Base-by-base conservation (phyloP, 257 asterid genomes). In the Salvia hispanica region DNA sequence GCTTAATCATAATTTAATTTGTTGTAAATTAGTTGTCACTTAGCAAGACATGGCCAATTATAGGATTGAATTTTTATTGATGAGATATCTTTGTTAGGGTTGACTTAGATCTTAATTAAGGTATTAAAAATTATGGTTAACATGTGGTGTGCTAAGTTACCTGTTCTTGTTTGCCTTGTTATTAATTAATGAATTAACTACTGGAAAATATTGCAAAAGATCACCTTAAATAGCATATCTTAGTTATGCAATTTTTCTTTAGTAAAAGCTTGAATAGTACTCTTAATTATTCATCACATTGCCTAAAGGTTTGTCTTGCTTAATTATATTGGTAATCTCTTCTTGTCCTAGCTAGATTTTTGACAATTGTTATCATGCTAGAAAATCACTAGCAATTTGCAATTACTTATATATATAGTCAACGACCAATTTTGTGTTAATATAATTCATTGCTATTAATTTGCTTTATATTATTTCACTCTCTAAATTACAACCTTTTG, bases 21-120 rank as follows among this genome's bases (percentile, higher is more conserved):
- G 21, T 18, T 18, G 42, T 66, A 31, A 36, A 16, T 25, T 53
- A 72, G 71, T 67, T 66, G 74, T 72, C 62, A 51, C 47, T 12
- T 60, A 13, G 37, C 25, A 28, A 18, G 59, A 55, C 63, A 42
- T 4, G 21, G 15, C n/a, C 15, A 48, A 66, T 62, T 40, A 18
- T 18, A 18, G 21, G 21, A 18, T 18, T 18, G 21, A 18, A 18
- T 37, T 47, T 64, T 65, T 71, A 58, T 58, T 10, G 12, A 67
- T 12, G 46, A n/a, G 8, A 43, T 15, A 74, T 43, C 69, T 75
- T 52, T 58, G 51, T 69, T 59, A 51, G 62, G 50, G 77, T 76
- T 76, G 80, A 76, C 76, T n/a, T 21, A 0, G 42, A 12, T 12
- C 34, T 44, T 64, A n/a, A 42, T 21, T 39, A 2, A 33, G 33